Evolutionary conservation across 2,329 filamentous ascomycete genomes (phyloP).

Genomic region (Chalara sp.): DNA sequence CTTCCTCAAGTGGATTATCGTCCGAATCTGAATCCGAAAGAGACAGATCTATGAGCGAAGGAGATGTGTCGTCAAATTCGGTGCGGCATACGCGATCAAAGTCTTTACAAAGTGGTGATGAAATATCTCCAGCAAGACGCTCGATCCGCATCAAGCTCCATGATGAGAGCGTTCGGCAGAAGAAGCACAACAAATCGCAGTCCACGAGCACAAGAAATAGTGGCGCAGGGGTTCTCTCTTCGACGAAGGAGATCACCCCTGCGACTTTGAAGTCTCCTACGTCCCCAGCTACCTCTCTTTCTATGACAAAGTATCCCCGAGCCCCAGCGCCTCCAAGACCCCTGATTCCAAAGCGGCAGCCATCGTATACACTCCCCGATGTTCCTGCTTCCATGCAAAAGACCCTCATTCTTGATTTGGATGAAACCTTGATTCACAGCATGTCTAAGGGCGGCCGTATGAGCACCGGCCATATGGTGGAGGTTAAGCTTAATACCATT

Average conservation of each 20-base stretch:
- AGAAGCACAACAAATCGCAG: slow-evolving; percentile 61
- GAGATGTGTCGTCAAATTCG: slow-evolving; percentile 11
- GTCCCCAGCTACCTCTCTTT: slow-evolving; percentile 62
- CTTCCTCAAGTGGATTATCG: slow-evolving; percentile 57
- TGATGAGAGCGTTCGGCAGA: slow-evolving; percentile 67
- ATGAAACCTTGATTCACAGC: slow-evolving; percentile 96
- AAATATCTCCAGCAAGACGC: slow-evolving; percentile 60
- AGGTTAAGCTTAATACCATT: slow-evolving; percentile 77
- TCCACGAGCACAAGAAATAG: slow-evolving; percentile 37
- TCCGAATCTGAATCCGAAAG: slow-evolving; percentile 58
- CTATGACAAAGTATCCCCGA: slow-evolving; percentile 83
- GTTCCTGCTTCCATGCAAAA: slow-evolving; percentile 62
- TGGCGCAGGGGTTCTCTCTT: slow-evolving; percentile 25
- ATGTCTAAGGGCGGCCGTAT: slow-evolving; percentile 94
- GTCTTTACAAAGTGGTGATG: slow-evolving; percentile 52
- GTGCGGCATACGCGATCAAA: slow-evolving; percentile 56
- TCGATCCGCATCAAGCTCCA: slow-evolving; percentile 90
- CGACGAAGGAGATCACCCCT: slow-evolving; percentile 45
- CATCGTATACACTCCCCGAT: slow-evolving; percentile 65
- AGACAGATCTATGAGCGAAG: slow-evolving; percentile 23
- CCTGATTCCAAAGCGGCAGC: slow-evolving; percentile 80
- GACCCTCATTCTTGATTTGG: slow-evolving; percentile 89
- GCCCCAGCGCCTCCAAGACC: slow-evolving; percentile 84
- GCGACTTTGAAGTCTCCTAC: slow-evolving; percentile 91
- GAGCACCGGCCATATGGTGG: slow-evolving; percentile 97